Conservation (phyloP, 805 yeast species). For the Jamesozyma lodderae region DNA sequence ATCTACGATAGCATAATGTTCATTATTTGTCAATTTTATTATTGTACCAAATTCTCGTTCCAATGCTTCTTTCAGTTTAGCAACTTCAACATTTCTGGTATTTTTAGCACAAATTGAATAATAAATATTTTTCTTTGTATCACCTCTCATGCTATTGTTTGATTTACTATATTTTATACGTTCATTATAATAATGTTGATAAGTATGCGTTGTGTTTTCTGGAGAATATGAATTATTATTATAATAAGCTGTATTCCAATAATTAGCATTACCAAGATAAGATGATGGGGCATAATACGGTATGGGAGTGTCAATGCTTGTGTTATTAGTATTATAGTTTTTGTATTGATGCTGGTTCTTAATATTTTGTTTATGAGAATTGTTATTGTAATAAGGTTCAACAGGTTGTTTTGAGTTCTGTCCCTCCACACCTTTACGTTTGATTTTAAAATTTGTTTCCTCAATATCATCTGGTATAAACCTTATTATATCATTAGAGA, state of each 20-base stretch:
- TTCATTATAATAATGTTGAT: no score
- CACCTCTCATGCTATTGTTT: no score
- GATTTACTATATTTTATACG: no score
- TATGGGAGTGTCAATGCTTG: neutral
- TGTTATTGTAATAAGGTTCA: neutral
- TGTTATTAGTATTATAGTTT: neutral
- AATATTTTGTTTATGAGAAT: neutral
- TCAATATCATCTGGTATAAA: conserved; percentile 37
- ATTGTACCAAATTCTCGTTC: conserved; percentile 49
- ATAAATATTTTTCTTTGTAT: conserved; percentile 3
- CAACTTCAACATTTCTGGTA: conserved; percentile 38
- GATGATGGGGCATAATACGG: no score
- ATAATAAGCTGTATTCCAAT: no score
- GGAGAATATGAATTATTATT: no score
- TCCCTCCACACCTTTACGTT: neutral
- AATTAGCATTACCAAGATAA: no score
- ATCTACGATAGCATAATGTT: conserved; percentile 49
- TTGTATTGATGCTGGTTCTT: no score
- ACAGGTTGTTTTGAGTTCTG: no score
- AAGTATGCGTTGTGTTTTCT: no score
- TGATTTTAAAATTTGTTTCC: no score
- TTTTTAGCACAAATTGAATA: conserved; percentile 47
- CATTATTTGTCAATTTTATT: conserved; percentile 39
- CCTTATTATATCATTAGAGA: conserved; percentile 57
- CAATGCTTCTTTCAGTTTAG: conserved; percentile 38